Evolutionary conservation across 495 filamentous ascomycete genomes (phyloP).

Genomic region (Trichocladium uniseriatum): DNA sequence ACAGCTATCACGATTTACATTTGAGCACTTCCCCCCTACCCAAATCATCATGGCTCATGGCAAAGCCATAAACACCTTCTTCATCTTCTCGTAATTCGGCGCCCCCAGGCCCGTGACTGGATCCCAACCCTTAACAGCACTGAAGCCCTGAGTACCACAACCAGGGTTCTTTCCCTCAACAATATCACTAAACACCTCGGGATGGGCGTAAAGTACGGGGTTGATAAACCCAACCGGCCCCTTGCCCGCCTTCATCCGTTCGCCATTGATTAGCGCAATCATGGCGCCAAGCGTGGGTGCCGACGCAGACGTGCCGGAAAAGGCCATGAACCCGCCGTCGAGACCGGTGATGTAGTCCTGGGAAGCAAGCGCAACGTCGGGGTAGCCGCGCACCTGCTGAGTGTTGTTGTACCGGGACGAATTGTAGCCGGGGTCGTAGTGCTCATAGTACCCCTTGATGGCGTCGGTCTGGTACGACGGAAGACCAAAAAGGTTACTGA

Average conservation of each 20-base stretch:
- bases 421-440: constrained; percentile 15
- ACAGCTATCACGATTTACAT: no score
- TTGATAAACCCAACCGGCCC: constrained; percentile 45
- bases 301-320: constrained; percentile 13
- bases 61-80: no score
- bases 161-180: constrained; percentile 38
- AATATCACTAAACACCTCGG: constrained; percentile 42
- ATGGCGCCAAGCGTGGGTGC: constrained; percentile 6
- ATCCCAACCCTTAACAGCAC: constrained; percentile 43
- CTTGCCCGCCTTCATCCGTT: constrained; percentile 39
- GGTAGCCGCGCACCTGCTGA: constrained; percentile 9
- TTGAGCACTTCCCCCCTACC: no score
- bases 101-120: constrained; percentile 46
- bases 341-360: constrained; percentile 5
- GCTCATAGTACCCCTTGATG: constrained; percentile 15
- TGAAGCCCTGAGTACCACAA: constrained; percentile 43
- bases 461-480: constrained; percentile 31
- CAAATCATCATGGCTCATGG: no score
- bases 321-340: constrained; percentile 4
- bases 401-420: constrained; percentile 14
- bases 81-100: no score
- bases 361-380: constrained; percentile 8
- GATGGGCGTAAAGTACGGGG: constrained; percentile 40
- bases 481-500: constrained; percentile 35
- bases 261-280: constrained; percentile 36